phyloP scores from a whole-genome alignment of 306 rosid species.

The Castanopsis chinensis region DNA sequence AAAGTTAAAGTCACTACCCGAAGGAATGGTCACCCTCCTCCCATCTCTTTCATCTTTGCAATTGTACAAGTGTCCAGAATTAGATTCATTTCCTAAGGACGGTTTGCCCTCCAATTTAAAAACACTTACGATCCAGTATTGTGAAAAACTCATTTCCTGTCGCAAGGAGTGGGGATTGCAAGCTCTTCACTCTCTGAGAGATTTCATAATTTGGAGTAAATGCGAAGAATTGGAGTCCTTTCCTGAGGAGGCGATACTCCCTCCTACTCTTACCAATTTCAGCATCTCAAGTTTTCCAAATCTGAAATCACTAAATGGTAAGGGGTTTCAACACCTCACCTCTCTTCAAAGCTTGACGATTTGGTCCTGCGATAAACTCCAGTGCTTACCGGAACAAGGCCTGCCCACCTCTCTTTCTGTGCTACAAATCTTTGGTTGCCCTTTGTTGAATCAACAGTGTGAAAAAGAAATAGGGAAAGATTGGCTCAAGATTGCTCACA shows the following conservation, averaged over 20 bases:
- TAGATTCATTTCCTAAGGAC: not conserved
- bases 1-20: not conserved
- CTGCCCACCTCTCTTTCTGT: not conserved
- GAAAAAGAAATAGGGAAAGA: not conserved
- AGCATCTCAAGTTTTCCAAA: not conserved
- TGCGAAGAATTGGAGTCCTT: not conserved
- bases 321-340: constrained; percentile 24
- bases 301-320: constrained; percentile 1
- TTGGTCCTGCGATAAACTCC: not conserved
- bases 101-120: constrained; percentile 4
- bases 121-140: no score
- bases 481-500: not conserved
- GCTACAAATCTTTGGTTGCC: rapidly evolving
- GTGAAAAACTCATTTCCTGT: no score
- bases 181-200: no score
- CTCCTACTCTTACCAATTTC: not conserved
- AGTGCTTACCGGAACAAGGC: constrained; percentile 9
- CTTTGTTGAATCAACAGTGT: not conserved
- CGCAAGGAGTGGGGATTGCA: no score
- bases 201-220: no score
- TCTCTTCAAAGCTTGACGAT: constrained; percentile 4
- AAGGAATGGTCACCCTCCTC: not conserved
- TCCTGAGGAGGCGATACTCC: not conserved
- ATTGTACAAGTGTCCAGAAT: not conserved
- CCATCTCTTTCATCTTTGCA: constrained; percentile 23